Evolutionary conservation across 2,329 filamentous ascomycete species (phyloP).

Genomic region (Bipolaris oryzae): DNA sequence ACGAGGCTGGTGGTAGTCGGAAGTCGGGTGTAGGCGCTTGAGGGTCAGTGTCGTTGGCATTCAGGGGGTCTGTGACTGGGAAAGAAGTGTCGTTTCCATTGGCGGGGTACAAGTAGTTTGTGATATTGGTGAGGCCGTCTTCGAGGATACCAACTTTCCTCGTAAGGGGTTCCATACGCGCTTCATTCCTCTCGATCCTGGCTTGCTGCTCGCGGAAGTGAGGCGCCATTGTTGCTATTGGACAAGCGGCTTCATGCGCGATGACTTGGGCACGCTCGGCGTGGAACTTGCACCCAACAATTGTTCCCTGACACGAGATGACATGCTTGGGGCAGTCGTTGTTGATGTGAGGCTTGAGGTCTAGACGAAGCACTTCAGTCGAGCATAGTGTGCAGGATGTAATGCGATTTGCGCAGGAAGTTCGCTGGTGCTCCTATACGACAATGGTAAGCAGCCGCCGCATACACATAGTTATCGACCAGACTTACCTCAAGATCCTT

Average conservation of each 20-base stretch:
- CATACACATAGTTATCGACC: not conserved
- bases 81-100: constrained; percentile 40
- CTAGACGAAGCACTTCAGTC: constrained; percentile 49
- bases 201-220: constrained; percentile 52
- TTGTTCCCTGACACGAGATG: constrained; percentile 52
- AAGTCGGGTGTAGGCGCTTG: constrained; percentile 48
- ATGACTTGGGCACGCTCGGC: constrained; percentile 49
- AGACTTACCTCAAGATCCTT: constrained; percentile 57
- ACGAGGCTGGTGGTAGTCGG: constrained; percentile 42
- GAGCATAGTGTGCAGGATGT: constrained; percentile 53
- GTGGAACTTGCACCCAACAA: constrained; percentile 52
- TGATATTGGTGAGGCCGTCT: constrained; percentile 52
- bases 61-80: constrained; percentile 42
- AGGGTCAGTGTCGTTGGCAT: constrained; percentile 39
- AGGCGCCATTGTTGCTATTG: constrained; percentile 55
- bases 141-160: constrained; percentile 55
- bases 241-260: constrained; percentile 50
- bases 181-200: constrained; percentile 53
- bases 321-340: constrained; percentile 51
- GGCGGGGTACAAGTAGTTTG: constrained; percentile 49
- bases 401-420: constrained; percentile 58
- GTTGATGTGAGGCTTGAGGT: constrained; percentile 50
- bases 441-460: constrained; percentile 45
- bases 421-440: constrained; percentile 51
- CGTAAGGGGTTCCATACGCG: constrained; percentile 50